Conservation (phyloP, 805 yeast species). For the Kodamaea restingae region DNA sequence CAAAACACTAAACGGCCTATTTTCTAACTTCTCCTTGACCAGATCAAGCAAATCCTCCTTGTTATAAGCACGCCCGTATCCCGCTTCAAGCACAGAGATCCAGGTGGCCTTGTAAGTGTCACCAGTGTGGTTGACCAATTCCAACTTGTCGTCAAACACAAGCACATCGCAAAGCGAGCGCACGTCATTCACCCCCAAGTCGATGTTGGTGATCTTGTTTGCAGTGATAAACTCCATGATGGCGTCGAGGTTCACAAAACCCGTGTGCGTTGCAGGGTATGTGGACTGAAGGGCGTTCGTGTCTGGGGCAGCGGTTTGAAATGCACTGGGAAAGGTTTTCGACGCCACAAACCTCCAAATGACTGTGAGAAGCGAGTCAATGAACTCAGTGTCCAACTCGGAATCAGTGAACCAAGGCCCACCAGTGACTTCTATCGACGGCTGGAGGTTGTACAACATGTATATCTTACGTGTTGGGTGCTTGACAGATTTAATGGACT, state of each 20-base stretch:
- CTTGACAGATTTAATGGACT: constrained; percentile 85
- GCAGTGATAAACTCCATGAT: constrained; percentile 70
- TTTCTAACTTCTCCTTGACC: constrained; percentile 10
- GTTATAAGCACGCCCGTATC: constrained; percentile 40
- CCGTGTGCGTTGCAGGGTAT: constrained; percentile 56
- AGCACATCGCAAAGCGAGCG: constrained; percentile 83
- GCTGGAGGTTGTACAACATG: constrained; percentile 91
- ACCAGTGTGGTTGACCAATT: constrained; percentile 48
- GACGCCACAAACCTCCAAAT: constrained; percentile 84
- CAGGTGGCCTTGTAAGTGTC: constrained; percentile 77
- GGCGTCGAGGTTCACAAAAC: constrained; percentile 66
- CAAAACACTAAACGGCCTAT: constrained; percentile 35
- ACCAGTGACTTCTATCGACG: constrained; percentile 93
- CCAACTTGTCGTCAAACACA: constrained; percentile 81
- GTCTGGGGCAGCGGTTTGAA: constrained; percentile 38
- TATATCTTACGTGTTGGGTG: constrained; percentile 93
- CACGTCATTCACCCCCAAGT: constrained; percentile 68
- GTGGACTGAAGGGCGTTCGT: constrained; percentile 42
- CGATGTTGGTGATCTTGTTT: constrained; percentile 77
- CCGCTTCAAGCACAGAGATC: constrained; percentile 73
- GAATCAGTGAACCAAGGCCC: constrained; percentile 99
- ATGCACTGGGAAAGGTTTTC: constrained; percentile 71
- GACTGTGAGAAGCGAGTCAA: constrained; percentile 75
- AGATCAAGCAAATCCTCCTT: constrained; percentile 14
- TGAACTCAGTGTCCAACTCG: constrained; percentile 90